Evolutionary conservation across 331 rosid species (phyloP).

Genomic region (Malus hybrid): DNA sequence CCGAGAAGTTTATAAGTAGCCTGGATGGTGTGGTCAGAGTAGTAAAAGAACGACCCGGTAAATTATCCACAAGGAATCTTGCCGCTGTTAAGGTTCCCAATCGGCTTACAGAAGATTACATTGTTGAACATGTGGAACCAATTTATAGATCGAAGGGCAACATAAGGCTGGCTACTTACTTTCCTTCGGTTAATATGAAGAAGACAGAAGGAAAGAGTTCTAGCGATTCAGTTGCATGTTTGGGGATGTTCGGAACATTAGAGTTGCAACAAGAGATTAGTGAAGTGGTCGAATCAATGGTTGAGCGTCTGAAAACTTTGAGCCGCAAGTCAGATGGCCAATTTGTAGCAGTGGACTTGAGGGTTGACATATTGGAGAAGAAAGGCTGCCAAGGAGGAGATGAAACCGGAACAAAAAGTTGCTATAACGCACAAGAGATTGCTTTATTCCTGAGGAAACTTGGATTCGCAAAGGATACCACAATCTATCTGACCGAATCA

Average conservation of each 20-base stretch:
- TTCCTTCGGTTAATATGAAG: slow-evolving; percentile 85
- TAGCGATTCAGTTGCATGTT: slow-evolving; percentile 68
- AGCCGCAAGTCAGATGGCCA: slow-evolving; percentile 80
- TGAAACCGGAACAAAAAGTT: slow-evolving; percentile 51
- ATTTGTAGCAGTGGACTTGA: slow-evolving; percentile 79
- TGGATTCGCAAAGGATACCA: slow-evolving; percentile 70
- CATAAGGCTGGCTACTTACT: slow-evolving; percentile 79
- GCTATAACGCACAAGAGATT: slow-evolving; percentile 70
- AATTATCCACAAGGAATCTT: slow-evolving; percentile 50
- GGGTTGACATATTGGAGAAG: slow-evolving; percentile 73
- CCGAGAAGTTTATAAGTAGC: slow-evolving; percentile 59
- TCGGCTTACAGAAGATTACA: slow-evolving; percentile 76
- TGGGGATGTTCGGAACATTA: slow-evolving; percentile 93
- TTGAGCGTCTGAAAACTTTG: slow-evolving; percentile 68
- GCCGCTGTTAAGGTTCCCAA: slow-evolving; percentile 90
- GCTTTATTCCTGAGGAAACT: slow-evolving; percentile 79
- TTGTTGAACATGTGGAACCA: slow-evolving; percentile 61
- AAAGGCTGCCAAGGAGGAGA: slow-evolving; percentile 65
- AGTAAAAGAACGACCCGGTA: slow-evolving; percentile 56
- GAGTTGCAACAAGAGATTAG: slow-evolving; percentile 63
- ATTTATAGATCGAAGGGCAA: slow-evolving; percentile 58
- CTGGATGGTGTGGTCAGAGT: slow-evolving; percentile 79
- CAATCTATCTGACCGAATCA: slow-evolving; percentile 82
- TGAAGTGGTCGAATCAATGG: slow-evolving; percentile 70
- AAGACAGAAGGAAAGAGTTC: slow-evolving; percentile 47